Base-by-base conservation (phyloP, 257 asterid species). In the Nicotiana attenuata region DNA sequence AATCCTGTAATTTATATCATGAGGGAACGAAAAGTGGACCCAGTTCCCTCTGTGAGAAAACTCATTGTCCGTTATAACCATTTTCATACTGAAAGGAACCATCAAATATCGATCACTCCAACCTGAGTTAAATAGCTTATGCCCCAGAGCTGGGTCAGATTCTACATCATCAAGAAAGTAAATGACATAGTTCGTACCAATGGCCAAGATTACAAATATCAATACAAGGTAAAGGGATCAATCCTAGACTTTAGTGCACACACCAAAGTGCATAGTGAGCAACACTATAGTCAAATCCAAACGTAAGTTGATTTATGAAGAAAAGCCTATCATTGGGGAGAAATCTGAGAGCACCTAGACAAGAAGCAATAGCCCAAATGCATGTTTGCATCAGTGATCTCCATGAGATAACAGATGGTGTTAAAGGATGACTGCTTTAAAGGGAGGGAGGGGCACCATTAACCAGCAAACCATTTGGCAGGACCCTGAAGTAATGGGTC, bases 391-490 rank as follows among this genome's bases (percentile, higher is more conserved):
- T 71, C 33, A 71, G 78, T 20, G 20, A 71, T 55, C 20, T 41
- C 78, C n/a, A 69, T 69, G 77, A 20, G 57, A 69, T 11, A 69
- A 20, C 57, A 20, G 41, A 69, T 11, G 57, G 33, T 38, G n/a
- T 10, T 69, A 20, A 69, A 69, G 57, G 16, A 69, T 69, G 77
- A 8, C 60, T 22, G 35, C 60, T 71, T 71, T 45, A 71, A 71
- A 45, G 20, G 20, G 78, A 68, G 78, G 22, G 45, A 31, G 50
- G 7, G 20, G 14, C 38, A 45, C 78, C 14, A 71, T 71, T 13
- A 71, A 71, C 78, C 78, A 45, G 35, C 78, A 13, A 71, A 71
- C 78, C 60, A 71, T 71, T 45, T 71, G 78, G 38, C 35, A 22
- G 14, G 60, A 45, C 60, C 78, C 60, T 71, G 60, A 71, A 71